Evolutionary conservation across 805 yeast genomes (phyloP).

Genomic region (Teunomyces stri): DNA sequence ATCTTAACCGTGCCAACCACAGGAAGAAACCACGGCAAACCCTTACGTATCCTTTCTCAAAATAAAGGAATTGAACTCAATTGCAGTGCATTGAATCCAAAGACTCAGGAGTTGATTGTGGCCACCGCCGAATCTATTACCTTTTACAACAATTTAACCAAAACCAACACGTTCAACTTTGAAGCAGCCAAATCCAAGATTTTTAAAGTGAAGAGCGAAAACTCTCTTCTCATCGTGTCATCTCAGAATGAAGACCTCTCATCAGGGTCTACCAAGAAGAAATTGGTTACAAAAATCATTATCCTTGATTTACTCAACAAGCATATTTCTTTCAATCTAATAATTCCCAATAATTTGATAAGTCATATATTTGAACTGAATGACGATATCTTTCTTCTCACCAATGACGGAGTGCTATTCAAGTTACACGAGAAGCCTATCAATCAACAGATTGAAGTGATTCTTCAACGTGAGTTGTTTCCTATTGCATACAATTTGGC

Average conservation of each 20-base stretch:
- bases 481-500: constrained; percentile 74
- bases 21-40: constrained; percentile 73
- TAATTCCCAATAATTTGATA: constrained; percentile 61
- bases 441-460: constrained; percentile 64
- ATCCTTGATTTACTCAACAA: constrained; percentile 71
- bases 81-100: constrained; percentile 43
- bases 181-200: constrained; percentile 56
- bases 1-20: constrained; percentile 71
- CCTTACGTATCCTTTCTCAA: constrained; percentile 45
- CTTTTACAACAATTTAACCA: constrained; percentile 57
- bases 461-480: constrained; percentile 68
- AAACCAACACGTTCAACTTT: constrained; percentile 52
- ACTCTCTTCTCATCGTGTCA: constrained; percentile 60
- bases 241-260: constrained; percentile 32
- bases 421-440: constrained; percentile 64
- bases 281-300: constrained; percentile 52
- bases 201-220: constrained; percentile 40
- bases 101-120: constrained; percentile 54
- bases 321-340: constrained; percentile 64
- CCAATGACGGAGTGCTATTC: constrained; percentile 74
- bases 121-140: constrained; percentile 63
- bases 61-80: constrained; percentile 49
- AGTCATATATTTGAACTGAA: constrained; percentile 56
- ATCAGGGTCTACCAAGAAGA: constrained; percentile 9
- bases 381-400: constrained; percentile 58